Conservation (phyloP, 1,139 yeast species). For the Magnusiomyces ingens region DNA sequence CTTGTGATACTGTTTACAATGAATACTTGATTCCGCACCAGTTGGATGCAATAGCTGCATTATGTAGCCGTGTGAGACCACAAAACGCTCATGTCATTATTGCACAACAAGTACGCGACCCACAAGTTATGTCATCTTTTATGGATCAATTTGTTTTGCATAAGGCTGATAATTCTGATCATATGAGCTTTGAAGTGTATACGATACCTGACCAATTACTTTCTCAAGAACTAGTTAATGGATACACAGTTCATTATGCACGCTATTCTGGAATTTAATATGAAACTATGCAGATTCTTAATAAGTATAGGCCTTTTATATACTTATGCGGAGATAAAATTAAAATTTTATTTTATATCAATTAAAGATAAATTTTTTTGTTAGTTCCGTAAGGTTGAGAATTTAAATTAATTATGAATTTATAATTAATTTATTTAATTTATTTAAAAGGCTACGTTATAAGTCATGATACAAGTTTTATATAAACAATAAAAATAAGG, state of each 20-base stretch:
- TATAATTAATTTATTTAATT: neutral
- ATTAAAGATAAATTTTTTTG: too few relatives aligned
- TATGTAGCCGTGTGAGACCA: conserved; percentile 45
- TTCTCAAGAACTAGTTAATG: conserved; percentile 32
- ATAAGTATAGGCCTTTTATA: neutral
- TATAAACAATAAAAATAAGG: conserved; percentile 4
- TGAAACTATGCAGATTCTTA: neutral
- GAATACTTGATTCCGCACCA: conserved; percentile 52
- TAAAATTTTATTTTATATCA: too few relatives aligned
- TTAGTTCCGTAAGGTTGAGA: too few relatives aligned
- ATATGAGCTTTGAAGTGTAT: conserved; percentile 43
- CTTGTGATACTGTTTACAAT: conserved; percentile 68
- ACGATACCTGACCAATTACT: conserved; percentile 27
- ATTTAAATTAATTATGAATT: too few relatives aligned
- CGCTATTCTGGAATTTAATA: neutral
- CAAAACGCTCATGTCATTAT: conserved; percentile 46
- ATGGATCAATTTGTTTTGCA: conserved; percentile 24
- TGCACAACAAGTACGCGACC: conserved; percentile 53
- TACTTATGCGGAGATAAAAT: too few relatives aligned
- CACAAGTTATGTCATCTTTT: conserved; percentile 46
- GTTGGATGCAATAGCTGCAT: conserved; percentile 33
- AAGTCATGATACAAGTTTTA: neutral
- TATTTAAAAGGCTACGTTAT: neutral
- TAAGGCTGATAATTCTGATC: neutral
- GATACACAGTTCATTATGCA: conserved; percentile 43